These are phyloP conservation scores for Guadua angustifolia DNA, from an alignment of 176 grass and related monocot species.

Conservation along the genomic window DNA sequence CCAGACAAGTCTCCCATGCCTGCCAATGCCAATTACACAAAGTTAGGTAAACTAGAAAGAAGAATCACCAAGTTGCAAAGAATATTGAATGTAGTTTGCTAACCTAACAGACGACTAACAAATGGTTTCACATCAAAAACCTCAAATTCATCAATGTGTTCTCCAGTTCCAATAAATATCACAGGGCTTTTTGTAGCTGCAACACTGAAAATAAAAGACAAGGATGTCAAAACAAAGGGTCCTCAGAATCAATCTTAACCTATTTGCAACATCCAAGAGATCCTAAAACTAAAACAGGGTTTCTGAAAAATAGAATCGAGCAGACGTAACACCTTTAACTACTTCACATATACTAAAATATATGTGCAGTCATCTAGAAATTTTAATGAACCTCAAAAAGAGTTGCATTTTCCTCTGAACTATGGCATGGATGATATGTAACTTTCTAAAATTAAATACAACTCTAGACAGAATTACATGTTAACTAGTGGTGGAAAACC, in stretches of 20 bases:
- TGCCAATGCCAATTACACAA: constrained; percentile 37
- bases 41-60: constrained; percentile 37
- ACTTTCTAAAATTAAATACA: constrained; percentile 3
- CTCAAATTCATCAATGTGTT: constrained; percentile 90
- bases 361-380: not conserved
- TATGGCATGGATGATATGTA: constrained; percentile 1
- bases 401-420: not conserved
- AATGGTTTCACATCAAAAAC: constrained; percentile 91
- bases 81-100: constrained; percentile 33
- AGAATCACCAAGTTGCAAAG: not conserved
- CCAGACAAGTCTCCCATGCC: constrained; percentile 87
- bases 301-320: not conserved
- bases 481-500: not conserved
- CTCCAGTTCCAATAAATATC: constrained; percentile 95
- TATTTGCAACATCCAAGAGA: not conserved
- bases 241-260: not conserved
- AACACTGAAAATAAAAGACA: constrained; percentile 56
- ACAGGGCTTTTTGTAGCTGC: constrained; percentile 88
- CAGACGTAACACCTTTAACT: not conserved
- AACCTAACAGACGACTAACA: constrained; percentile 88
- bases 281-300: not conserved
- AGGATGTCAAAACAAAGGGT: not conserved
- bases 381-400: not conserved
- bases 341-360: not conserved
- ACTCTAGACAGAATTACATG: not conserved